Base-by-base conservation (phyloP, 257 asterid genomes). In the Marsdenia floribunda region DNA sequence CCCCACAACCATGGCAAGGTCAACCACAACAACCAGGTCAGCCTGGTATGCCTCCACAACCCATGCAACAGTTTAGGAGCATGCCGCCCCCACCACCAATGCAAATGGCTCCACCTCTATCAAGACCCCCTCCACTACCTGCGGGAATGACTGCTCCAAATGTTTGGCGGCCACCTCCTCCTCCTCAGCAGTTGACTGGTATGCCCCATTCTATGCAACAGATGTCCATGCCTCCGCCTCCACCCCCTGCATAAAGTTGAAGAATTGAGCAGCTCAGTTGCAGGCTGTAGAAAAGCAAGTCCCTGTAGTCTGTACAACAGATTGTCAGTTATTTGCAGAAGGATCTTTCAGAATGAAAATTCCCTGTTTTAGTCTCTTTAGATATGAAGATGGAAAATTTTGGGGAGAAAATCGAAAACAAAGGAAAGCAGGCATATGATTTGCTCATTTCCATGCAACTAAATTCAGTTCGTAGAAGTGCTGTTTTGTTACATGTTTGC, bases 21-120 rank as follows among this genome's bases (percentile, higher is more conserved):
- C 97, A 88, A 83, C 96, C 87, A 57, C 88, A 80, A 10, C 96
- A 85, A 52, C 85, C 79, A 24, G 91, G 86, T 53, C 85, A 75
- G 40, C 72, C 73, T 9, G 85, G 85, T 50, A 74, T 82, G 44
- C 96, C 89, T 16, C 94, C 90, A 3, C 94, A 85, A 0, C 89
- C 74, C 24, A 79, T 84, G 85, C 98, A 90, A 83, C 93, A 90
- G 83, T 91, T 75, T 80, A 82, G 93, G 80, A 70, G 88, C 73
- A 85, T 87, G 96, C 92, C 97, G 9, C 98, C 97, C 2, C 95
- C 90, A 0, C 95, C 89, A 13, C 91, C 97, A 54, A 91, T 82
- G 42, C 96, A 93, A 71, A 70, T 78, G 72, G 83, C 82, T 73
- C 90, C 82, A 6, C 80, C 74, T 47, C 73, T 85, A 5, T 49